These are phyloP conservation scores for Litchi chinensis DNA, from an alignment of 345 rosid genomes.

Conservation along the genomic window DNA sequence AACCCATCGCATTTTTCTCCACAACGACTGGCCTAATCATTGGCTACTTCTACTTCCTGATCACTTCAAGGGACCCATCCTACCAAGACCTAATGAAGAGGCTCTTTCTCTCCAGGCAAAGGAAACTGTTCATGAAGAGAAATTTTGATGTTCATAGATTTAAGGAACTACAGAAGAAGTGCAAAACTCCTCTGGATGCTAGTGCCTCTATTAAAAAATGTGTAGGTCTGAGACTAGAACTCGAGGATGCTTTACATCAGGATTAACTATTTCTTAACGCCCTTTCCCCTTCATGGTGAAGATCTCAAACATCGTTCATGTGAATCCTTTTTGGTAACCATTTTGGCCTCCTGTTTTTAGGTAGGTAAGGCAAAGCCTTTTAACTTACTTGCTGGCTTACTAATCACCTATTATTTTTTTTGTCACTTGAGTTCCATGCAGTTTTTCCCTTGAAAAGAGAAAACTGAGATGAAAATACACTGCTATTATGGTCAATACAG, in stretches of 20 bases:
- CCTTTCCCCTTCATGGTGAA: background rate
- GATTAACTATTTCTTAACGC: conserved; percentile 23
- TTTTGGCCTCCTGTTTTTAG: background rate
- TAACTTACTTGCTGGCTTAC: background rate
- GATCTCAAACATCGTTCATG: background rate
- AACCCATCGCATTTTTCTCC: conserved; percentile 81
- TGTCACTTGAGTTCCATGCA: background rate
- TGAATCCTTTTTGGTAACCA: background rate
- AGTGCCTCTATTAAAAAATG: conserved; percentile 57
- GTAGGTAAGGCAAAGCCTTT: conserved; percentile 1
- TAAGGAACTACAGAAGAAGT: conserved; percentile 68
- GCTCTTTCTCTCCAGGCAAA: conserved; percentile 83
- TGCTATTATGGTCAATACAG: background rate
- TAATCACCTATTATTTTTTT: background rate
- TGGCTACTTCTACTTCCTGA: conserved; percentile 88
- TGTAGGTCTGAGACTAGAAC: conserved; percentile 59
- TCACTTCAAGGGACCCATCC: conserved; percentile 88
- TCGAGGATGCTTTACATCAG: conserved; percentile 68
- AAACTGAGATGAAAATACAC: background rate
- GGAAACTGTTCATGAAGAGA: conserved; percentile 61
- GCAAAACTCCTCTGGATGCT: conserved; percentile 50
- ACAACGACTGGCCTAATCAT: conserved; percentile 71
- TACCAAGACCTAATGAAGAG: conserved; percentile 96
- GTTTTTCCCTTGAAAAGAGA: background rate
- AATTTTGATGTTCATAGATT: conserved; percentile 68